A percentile compares a stretch with the other conserved stretches of the same genome.
Evolutionary conservation across 1,284 basidiomycete genomes (phyloP).

Genomic region (Lentinula novae-zelandiae): DNA sequence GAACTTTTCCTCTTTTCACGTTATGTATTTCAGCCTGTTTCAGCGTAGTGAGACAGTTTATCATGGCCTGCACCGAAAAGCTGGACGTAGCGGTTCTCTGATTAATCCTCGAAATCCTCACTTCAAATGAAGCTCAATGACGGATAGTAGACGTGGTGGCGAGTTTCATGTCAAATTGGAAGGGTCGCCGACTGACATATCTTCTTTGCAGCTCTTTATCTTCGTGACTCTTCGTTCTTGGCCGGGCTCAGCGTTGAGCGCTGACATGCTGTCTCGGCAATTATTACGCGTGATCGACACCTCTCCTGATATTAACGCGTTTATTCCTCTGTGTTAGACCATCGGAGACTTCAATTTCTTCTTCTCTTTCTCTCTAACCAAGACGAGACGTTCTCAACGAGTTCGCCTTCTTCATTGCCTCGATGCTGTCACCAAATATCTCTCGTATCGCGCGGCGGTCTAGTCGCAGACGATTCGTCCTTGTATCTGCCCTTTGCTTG

Average conservation of each 20-base stretch:
- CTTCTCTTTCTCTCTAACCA: neutral
- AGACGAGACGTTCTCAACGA: neutral
- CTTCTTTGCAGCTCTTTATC: neutral
- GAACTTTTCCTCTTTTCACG: no score
- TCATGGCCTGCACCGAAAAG: no score
- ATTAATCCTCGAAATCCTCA: neutral
- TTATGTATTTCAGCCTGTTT: no score
- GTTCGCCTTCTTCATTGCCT: neutral
- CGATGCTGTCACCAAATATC: neutral
- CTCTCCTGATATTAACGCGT: no score
- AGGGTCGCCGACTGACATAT: neutral
- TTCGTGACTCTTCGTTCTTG: neutral
- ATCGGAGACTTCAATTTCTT: neutral
- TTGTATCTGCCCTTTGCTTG: neutral
- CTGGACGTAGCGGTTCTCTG: neutral
- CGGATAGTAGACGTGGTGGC: neutral
- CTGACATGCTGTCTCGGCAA: neutral
- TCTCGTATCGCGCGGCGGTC: neutral
- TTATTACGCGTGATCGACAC: neutral
- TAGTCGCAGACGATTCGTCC: neutral
- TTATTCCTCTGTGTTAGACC: no score
- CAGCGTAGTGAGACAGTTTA: no score
- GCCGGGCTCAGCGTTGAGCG: neutral
- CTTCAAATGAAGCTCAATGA: neutral
- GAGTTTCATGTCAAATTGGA: neutral